phyloP scores from a whole-genome alignment of 805 yeast species.

The Myxozyma melibiosi region DNA sequence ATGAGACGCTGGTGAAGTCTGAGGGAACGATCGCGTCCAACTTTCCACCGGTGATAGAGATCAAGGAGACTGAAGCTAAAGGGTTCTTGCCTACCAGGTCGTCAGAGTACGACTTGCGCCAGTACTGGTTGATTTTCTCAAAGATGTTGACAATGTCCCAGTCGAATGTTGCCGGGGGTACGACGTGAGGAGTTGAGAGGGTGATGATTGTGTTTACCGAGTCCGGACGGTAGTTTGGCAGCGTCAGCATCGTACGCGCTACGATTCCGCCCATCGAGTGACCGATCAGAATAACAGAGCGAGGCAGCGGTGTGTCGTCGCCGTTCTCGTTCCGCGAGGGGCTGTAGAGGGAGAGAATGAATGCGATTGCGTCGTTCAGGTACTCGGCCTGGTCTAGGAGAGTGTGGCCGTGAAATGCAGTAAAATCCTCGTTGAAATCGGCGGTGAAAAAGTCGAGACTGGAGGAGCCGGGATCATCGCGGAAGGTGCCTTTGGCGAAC shows the following conservation, averaged over 20 bases:
- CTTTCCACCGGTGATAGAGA: conserved; percentile 89
- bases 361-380: conserved; percentile 80
- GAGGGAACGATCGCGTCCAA: conserved; percentile 82
- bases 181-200: conserved; percentile 86
- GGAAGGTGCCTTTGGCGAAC: conserved; percentile 32
- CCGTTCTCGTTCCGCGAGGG: conserved; percentile 37
- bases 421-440: conserved; percentile 92
- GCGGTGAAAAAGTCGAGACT: conserved; percentile 85
- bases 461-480: conserved; percentile 40
- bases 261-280: conserved; percentile 99
- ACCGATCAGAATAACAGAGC: conserved; percentile 76
- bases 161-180: conserved; percentile 91
- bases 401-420: conserved; percentile 95
- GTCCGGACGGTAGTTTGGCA: conserved; percentile 69
- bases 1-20: conserved; percentile 77
- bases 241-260: conserved; percentile 76
- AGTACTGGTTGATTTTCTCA: conserved; percentile 71
- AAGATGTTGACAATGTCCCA: conserved; percentile 79
- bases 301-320: conserved; percentile 45
- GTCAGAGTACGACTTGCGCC: conserved; percentile 64
- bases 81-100: conserved; percentile 49
- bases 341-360: conserved; percentile 68
- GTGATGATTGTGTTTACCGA: conserved; percentile 85
- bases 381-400: conserved; percentile 92
- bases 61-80: conserved; percentile 60